Base-by-base conservation (phyloP, 768 basidiomycete genomes). In the Suillus luteus region DNA sequence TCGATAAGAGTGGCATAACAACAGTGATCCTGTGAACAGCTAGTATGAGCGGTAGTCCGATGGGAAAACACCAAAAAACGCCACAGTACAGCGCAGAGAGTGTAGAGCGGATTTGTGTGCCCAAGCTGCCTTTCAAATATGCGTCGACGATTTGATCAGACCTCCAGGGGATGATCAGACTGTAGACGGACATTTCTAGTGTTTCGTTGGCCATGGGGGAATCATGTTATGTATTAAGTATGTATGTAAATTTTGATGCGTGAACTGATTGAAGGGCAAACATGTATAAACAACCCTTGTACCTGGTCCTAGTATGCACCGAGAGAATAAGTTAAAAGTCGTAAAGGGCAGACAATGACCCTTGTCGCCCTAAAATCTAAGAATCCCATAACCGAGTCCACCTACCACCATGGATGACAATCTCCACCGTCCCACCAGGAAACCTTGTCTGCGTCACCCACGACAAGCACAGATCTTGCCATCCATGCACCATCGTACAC, bases 401-500 rank as follows among this genome's bases (percentile, higher is more conserved):
- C 8, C 24, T 27, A 62, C 61, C 60, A 63, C 62, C 62, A 63
- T 33, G 62, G 62, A 63, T 63, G 62, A 44, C 62, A 63, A 43
- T 63, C 62, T 17, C 62, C 62, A 33, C 62, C 62, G 5, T 63
- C 62, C 62, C 62, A 63, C 62, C 59, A 62, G 35, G 1, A 69
- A 9, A 75, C 57, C 0, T 22, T 41, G 27, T n/a, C 71, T 14
- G 67, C 41, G 62, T 77, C 75, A 2, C 81, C 81, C 3, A 81
- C 70, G n/a, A 82, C 70, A 66, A 76, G 70, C 61, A 76, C 70
- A 46, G 66, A 69, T 19, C 74, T 66, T 38, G 77, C 73, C 78
- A 79, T 77, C 74, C 76, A 75, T 61, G 76, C 77, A 17, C 75
- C 80, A 59, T 72, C 71, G 38, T 73, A 79, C 60, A 73, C 64